Evolutionary conservation across 805 yeast genomes (phyloP), one percentile per base, ranked within the genome.

Genomic region (Saccharomycopsis sp.): DNA sequence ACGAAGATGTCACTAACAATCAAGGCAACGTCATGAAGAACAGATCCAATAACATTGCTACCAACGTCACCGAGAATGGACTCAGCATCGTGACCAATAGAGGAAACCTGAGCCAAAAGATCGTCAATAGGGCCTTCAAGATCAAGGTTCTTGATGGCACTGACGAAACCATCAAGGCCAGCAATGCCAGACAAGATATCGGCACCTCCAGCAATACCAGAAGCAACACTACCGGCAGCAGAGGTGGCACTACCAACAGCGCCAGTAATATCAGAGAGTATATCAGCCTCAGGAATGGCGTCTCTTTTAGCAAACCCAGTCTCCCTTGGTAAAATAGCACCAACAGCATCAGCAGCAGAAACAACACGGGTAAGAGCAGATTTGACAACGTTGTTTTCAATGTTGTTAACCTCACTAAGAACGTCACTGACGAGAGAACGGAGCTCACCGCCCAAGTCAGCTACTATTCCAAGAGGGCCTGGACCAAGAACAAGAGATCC

Each of bases 21-120:
- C 16, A 33, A 31, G 18, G 41, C 43, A 36, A 23, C 43, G 33
- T 39, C 41, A 22, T 37, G 32, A 26, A 39, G 17, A 34, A 34
- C 21, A 16, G 22, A 17, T 2, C 43, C 43, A n/a, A 21, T 32
- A 17, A 34, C 33, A n/a, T 34, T 15, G n/a, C 34, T 23, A 15
- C n/a, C 42, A 20, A 33, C 42, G 22, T 18, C 26, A 15, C 41
- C 42, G 32, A 30, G 12, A 2, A 33, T 37, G 33, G 30, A n/a
- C 17, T 35, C 33, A 20, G 21, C 42, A 18, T 35, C 44, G 30
- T 6, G 30, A 4, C 18, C 30, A 30, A n/a, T 25, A 22, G 44
- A 30, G 17, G 25, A 35, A 16, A 25, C 40, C 2, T 23, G 30
- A 5, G 25, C 29, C 13, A 35, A 16, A 9, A 35, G 17, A 17